These are phyloP conservation scores for Adansonia grandidieri DNA, from an alignment of 441 rosid genomes.

Conservation along the genomic window DNA sequence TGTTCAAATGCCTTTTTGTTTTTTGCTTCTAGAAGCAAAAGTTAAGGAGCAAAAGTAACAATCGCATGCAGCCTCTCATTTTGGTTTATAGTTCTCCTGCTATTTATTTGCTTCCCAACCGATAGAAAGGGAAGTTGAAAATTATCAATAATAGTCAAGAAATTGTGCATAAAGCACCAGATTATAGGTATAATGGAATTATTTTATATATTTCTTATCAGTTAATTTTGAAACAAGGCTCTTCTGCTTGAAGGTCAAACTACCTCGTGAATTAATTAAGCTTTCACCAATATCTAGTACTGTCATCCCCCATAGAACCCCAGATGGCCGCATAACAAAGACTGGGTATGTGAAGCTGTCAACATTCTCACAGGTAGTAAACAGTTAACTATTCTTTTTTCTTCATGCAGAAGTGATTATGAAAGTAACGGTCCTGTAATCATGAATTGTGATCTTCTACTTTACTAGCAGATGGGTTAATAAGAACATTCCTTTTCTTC, in stretches of 20 bases:
- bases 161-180: constrained; percentile 9
- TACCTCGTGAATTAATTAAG: constrained; percentile 76
- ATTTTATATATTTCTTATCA: constrained; percentile 6
- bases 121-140: not conserved
- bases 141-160: not conserved
- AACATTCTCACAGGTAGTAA: constrained; percentile 76
- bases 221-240: constrained; percentile 21
- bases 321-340: constrained; percentile 62
- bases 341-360: constrained; percentile 84
- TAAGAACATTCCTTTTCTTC: constrained; percentile 24
- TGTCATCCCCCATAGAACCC: constrained; percentile 75
- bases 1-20: not conserved
- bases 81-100: not conserved
- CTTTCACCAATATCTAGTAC: constrained; percentile 80
- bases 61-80: not conserved
- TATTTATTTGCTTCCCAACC: constrained; percentile 12
- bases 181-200: not conserved
- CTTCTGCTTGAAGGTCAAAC: constrained; percentile 57
- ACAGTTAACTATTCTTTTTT: not conserved
- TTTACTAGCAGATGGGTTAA: constrained; percentile 3
- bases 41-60: not conserved
- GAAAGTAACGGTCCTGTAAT: not conserved
- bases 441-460: constrained; percentile 6
- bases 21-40: constrained; percentile 9
- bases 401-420: not conserved